A percentile compares a stretch with the other conserved stretches of the same genome.
These are phyloP conservation scores for Candolleomyces aberdarensis DNA, from an alignment of 768 basidiomycete species.

Conservation along the genomic window DNA sequence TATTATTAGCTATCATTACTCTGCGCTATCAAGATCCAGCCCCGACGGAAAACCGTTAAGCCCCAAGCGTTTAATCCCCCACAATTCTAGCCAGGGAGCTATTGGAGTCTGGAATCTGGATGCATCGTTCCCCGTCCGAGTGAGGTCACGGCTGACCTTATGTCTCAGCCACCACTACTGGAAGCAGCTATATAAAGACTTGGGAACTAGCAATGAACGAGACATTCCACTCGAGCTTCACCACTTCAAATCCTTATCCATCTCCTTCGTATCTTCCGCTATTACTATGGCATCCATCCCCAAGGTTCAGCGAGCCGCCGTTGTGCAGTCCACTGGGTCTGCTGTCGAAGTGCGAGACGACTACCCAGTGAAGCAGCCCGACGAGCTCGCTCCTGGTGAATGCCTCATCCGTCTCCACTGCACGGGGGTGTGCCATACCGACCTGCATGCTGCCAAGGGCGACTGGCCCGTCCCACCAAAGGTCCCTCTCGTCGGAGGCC, in stretches of 20 bases:
- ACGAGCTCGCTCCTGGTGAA: slow-evolving; percentile 62
- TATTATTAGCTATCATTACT: no score
- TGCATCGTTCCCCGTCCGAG: no score
- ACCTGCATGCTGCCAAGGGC: slow-evolving; percentile 68
- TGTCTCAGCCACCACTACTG: no score
- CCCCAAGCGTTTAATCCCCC: no score
- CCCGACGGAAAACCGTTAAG: no score
- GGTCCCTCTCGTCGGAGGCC: slow-evolving; percentile 73
- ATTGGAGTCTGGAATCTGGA: no score
- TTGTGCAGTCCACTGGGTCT: slow-evolving; percentile 32
- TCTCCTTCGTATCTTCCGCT: neutral
- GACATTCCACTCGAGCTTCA: no score
- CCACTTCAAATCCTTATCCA: neutral
- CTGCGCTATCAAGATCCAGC: no score
- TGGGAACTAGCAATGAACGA: no score
- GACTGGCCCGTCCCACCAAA: slow-evolving; percentile 80
- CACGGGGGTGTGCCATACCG: slow-evolving; percentile 87
- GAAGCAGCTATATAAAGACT: no score
- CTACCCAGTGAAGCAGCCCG: slow-evolving; percentile 53
- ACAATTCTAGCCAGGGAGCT: no score
- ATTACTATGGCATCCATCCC: slow-evolving; percentile 19
- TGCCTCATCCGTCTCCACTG: slow-evolving; percentile 74
- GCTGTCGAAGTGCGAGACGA: slow-evolving; percentile 38
- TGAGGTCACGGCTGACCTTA: no score
- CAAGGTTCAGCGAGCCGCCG: slow-evolving; percentile 39